Evolutionary conservation across 2,329 filamentous ascomycete genomes (phyloP).

Genomic region (Calonectria pauciramosa): DNA sequence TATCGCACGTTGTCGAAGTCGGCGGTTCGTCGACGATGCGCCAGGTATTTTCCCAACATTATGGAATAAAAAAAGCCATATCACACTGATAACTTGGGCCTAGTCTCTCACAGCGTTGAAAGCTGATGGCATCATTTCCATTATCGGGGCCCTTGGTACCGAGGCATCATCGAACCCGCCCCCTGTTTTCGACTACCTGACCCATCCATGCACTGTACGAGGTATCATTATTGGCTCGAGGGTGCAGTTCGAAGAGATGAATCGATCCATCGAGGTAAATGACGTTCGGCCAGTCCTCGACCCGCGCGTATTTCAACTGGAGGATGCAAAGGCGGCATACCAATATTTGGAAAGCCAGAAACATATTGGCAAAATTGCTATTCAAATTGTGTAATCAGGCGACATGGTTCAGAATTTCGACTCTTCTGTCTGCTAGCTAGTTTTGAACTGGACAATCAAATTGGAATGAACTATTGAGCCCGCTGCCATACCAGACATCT

Average conservation of each 20-base stretch:
- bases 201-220: constrained; percentile 46
- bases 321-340: constrained; percentile 51
- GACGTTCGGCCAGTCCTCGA: constrained; percentile 49
- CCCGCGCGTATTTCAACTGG: constrained; percentile 47
- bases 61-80: background rate
- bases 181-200: constrained; percentile 39
- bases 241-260: constrained; percentile 46
- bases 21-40: background rate
- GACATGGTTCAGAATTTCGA: background rate
- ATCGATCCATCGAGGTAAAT: constrained; percentile 50
- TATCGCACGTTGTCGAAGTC: background rate
- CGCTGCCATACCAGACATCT: no score
- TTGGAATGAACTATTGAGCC: background rate
- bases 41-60: background rate
- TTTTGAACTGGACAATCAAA: fast-evolving
- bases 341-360: constrained; percentile 48
- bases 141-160: background rate
- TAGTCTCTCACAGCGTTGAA: background rate
- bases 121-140: background rate
- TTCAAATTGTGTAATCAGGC: constrained; percentile 37
- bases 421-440: no score
- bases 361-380: constrained; percentile 54
- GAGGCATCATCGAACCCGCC: background rate
- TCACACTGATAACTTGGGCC: background rate
- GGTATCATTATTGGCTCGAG: constrained; percentile 47